Conservation (phyloP, 2,329 filamentous ascomycete genomes). For the Penicillium sp. region DNA sequence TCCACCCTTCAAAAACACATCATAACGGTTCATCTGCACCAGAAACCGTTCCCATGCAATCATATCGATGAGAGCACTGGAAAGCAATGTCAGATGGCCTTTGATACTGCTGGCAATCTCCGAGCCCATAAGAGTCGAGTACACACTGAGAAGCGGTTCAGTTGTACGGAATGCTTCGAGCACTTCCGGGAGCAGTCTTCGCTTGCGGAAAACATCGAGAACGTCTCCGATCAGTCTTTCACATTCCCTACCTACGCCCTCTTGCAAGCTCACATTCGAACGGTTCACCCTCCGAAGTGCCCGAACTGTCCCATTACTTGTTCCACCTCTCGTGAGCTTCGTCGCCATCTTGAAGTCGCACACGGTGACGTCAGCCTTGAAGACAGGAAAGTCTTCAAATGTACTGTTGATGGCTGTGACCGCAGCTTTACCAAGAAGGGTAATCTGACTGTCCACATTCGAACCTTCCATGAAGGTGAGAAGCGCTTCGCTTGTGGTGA, state of each 20-base stretch:
- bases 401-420: constrained; percentile 67
- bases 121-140: constrained; percentile 69
- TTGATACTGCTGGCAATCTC: constrained; percentile 72
- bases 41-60: constrained; percentile 71
- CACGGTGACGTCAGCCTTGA: constrained; percentile 65
- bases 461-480: constrained; percentile 73
- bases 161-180: constrained; percentile 71
- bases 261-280: constrained; percentile 72
- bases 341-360: constrained; percentile 75
- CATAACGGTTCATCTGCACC: constrained; percentile 70
- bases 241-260: constrained; percentile 73
- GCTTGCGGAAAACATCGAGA: constrained; percentile 24
- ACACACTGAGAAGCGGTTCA: constrained; percentile 71
- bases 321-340: constrained; percentile 66
- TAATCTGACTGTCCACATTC: constrained; percentile 81
- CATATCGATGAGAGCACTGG: constrained; percentile 57
- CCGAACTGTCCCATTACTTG: constrained; percentile 72
- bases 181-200: constrained; percentile 43
- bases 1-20: constrained; percentile 84
- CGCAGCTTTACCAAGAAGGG: constrained; percentile 79
- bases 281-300: constrained; percentile 72
- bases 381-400: constrained; percentile 67
- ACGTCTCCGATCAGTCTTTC: constrained; percentile 37
- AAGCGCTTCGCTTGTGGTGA: constrained; percentile 77
- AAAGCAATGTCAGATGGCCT: constrained; percentile 65